Conservation (phyloP, 768 basidiomycete genomes). For the Podaxis pistillaris region DNA sequence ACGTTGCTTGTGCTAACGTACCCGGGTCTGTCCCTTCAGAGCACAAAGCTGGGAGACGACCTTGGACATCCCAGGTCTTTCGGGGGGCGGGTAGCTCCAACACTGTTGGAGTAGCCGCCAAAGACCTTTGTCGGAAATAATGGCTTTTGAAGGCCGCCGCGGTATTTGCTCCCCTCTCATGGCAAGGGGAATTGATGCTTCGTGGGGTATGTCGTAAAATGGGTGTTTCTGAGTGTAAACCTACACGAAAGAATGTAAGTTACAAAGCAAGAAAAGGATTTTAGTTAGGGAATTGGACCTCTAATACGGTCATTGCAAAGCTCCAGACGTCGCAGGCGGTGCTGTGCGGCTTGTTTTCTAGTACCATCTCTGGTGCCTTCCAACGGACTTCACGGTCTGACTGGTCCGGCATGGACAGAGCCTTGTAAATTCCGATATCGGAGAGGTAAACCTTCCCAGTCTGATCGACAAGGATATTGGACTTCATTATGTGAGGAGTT, state of each 20-base stretch:
- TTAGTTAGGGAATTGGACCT: background rate
- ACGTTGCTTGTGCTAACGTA: background rate
- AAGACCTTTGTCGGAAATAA: background rate
- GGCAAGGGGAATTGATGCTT: background rate
- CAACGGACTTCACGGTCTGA: background rate
- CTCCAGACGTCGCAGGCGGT: constrained; percentile 3
- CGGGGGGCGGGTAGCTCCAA: background rate
- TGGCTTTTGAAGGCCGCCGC: background rate
- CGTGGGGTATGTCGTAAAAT: background rate
- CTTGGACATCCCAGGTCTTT: background rate
- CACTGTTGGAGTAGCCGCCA: background rate
- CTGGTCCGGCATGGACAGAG: background rate
- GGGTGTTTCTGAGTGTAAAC: background rate
- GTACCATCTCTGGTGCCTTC: background rate
- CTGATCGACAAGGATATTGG: background rate
- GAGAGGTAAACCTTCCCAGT: background rate
- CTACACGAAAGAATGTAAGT: background rate
- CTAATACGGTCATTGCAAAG: background rate
- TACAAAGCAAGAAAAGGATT: background rate
- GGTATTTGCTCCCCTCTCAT: background rate
- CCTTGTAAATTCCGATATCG: background rate
- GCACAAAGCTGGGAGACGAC: background rate
- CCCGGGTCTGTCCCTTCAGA: background rate
- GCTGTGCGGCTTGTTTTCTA: background rate
- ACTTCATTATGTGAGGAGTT: background rate